These are phyloP conservation scores for Isabelozyma pseudorhagii DNA, from an alignment of 805 yeast genomes.

Conservation along the genomic window DNA sequence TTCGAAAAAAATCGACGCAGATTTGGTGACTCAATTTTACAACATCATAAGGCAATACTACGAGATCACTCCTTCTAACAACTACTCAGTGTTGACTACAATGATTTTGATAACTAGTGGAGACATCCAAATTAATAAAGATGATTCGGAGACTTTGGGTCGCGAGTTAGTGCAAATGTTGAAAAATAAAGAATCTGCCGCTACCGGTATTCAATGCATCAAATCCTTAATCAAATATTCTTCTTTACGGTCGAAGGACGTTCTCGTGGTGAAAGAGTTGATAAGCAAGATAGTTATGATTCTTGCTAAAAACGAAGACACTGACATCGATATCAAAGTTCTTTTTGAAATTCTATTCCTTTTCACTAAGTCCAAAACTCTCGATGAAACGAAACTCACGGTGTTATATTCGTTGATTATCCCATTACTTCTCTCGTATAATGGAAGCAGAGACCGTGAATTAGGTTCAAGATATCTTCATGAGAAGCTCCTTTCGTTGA, in stretches of 20 bases:
- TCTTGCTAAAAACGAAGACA: conserved; percentile 12
- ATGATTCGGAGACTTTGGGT: conserved; percentile 19
- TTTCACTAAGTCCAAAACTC: conserved; percentile 32
- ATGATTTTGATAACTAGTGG: conserved; percentile 36
- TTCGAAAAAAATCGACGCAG: conserved; percentile 11
- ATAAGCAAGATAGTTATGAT: conserved; percentile 43
- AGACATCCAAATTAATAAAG: conserved; percentile 20
- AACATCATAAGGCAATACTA: conserved; percentile 16
- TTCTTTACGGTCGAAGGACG: conserved; percentile 19
- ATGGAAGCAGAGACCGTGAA: conserved; percentile 12
- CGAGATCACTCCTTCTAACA: conserved; percentile 12
- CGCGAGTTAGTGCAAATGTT: conserved; percentile 22
- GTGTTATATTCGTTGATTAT: conserved; percentile 30
- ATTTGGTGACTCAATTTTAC: conserved; percentile 25
- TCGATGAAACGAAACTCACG: conserved; percentile 25
- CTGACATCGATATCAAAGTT: conserved; percentile 26
- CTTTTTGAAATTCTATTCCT: conserved; percentile 49
- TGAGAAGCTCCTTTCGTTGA: conserved; percentile 45
- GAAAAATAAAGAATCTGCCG: conserved; percentile 15
- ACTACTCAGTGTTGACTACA: conserved; percentile 29
- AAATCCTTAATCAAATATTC: conserved; percentile 49
- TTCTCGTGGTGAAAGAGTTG: conserved; percentile 39
- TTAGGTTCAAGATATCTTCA: conserved; percentile 38
- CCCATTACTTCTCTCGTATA: conserved; percentile 33
- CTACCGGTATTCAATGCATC: conserved; percentile 52